Percentiles rank a stretch among this genome's conserved stretches.
phyloP scores from a whole-genome alignment of 345 rosid genomes.

The Gossypium rotundifolium region DNA sequence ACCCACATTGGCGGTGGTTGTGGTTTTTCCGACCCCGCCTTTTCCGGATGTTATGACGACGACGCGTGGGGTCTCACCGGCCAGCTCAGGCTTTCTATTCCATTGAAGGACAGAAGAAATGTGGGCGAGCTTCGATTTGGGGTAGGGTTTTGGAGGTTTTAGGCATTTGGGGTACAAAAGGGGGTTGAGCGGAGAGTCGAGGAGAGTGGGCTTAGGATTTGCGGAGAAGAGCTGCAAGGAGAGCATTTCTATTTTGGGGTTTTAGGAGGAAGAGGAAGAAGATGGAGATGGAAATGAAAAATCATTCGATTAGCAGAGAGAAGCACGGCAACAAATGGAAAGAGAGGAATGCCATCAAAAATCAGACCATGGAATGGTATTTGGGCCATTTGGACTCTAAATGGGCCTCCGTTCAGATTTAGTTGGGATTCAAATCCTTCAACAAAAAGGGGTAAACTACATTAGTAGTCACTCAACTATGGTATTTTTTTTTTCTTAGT shows the following conservation, averaged over 20 bases:
- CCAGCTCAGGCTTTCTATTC: conserved; percentile 81
- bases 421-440: no score
- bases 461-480: no score
- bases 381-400: no score
- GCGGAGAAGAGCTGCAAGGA: conserved; percentile 28
- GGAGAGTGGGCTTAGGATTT: conserved; percentile 27
- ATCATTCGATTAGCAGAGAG: background rate
- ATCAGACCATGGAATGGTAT: no score
- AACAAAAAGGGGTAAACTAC: no score
- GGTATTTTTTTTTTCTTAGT: no score
- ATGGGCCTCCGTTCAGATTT: no score
- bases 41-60: conserved; percentile 97
- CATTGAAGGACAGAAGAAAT: conserved; percentile 16
- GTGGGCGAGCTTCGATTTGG: conserved; percentile 15
- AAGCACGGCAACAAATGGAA: no score
- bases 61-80: conserved; percentile 94
- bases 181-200: conserved; percentile 24
- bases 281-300: background rate
- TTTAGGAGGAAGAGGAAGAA: background rate
- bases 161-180: background rate
- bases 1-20: conserved; percentile 90
- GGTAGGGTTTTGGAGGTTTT: conserved; percentile 10
- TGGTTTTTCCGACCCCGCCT: conserved; percentile 97
- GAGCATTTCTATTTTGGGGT: conserved; percentile 35
- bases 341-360: no score